These are phyloP conservation scores for Phytophthora cajani DNA, from an alignment of 352 stramenopile species.

Conservation along the genomic window DNA sequence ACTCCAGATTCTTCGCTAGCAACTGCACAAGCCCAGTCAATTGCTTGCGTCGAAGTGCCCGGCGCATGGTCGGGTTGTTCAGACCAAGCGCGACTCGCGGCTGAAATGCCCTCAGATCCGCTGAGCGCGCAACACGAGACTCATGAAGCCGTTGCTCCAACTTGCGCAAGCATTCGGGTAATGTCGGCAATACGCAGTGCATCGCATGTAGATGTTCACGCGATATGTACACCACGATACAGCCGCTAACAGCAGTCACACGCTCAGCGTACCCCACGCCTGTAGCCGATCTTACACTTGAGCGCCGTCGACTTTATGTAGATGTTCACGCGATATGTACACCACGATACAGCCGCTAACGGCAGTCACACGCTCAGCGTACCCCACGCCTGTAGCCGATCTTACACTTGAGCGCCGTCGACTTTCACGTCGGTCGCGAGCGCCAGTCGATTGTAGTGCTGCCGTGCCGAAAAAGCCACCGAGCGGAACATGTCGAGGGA, in stretches of 20 bases:
- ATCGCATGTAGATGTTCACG: slow-evolving; percentile 56
- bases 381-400: slow-evolving; percentile 23
- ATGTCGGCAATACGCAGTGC: slow-evolving; percentile 34
- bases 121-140: slow-evolving; percentile 35
- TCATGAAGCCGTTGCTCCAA: slow-evolving; percentile 43
- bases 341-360: slow-evolving; percentile 65
- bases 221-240: slow-evolving; percentile 59
- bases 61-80: slow-evolving; percentile 33
- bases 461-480: slow-evolving; percentile 60
- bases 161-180: slow-evolving; percentile 34
- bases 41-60: slow-evolving; percentile 27
- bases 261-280: slow-evolving; percentile 44
- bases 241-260: slow-evolving; percentile 56
- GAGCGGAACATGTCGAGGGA: slow-evolving; percentile 40
- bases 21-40: slow-evolving; percentile 22
- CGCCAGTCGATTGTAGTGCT: slow-evolving; percentile 26
- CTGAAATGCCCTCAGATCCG: slow-evolving; percentile 40
- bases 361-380: slow-evolving; percentile 49
- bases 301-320: slow-evolving; percentile 28
- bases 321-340: slow-evolving; percentile 52
- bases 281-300: slow-evolving; percentile 1
- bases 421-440: slow-evolving; percentile 10
- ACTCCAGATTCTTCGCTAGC: slow-evolving; percentile 40
- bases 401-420: slow-evolving; percentile 18
- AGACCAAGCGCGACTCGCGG: slow-evolving; percentile 23